Percentiles rank a stretch among this genome's conserved stretches.
These are phyloP conservation scores for Phlegmacium glaucopus DNA, from an alignment of 768 basidiomycete genomes.

Conservation along the genomic window DNA sequence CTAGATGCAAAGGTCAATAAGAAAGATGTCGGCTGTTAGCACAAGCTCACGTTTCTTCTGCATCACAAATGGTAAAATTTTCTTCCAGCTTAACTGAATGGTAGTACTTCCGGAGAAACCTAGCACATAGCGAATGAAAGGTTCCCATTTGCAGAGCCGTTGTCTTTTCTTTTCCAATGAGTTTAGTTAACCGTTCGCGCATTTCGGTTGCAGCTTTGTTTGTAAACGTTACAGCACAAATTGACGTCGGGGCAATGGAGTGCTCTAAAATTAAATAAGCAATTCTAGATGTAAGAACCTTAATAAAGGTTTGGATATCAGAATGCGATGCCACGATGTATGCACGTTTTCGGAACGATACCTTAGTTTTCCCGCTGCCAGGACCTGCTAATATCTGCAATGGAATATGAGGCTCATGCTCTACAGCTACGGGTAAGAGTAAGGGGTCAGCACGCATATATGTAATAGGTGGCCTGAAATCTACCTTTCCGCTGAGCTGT, in stretches of 20 bases:
- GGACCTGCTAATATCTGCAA: slow-evolving; percentile 84
- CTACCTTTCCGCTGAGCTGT: slow-evolving; percentile 38
- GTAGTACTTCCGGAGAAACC: slow-evolving; percentile 66
- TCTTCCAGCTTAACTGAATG: slow-evolving; percentile 51
- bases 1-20: slow-evolving; percentile 29
- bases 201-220: slow-evolving; percentile 91
- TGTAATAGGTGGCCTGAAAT: neutral
- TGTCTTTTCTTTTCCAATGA: slow-evolving; percentile 62
- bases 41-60: slow-evolving; percentile 62
- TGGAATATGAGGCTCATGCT: slow-evolving; percentile 56
- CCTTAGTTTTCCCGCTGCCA: slow-evolving; percentile 70
- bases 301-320: neutral
- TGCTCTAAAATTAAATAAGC: slow-evolving; percentile 60
- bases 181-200: slow-evolving; percentile 60
- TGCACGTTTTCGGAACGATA: slow-evolving; percentile 5
- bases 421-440: slow-evolving; percentile 67
- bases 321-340: neutral
- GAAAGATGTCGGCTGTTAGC: neutral
- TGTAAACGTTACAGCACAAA: slow-evolving; percentile 84
- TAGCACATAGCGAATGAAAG: slow-evolving; percentile 74
- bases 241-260: slow-evolving; percentile 47
- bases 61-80: slow-evolving; percentile 83
- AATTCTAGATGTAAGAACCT: slow-evolving; percentile 68
- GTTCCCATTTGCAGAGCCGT: slow-evolving; percentile 65
- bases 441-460: neutral